These are phyloP conservation scores for Dovyalis caffra DNA, from an alignment of 345 rosid genomes.

Conservation along the genomic window DNA sequence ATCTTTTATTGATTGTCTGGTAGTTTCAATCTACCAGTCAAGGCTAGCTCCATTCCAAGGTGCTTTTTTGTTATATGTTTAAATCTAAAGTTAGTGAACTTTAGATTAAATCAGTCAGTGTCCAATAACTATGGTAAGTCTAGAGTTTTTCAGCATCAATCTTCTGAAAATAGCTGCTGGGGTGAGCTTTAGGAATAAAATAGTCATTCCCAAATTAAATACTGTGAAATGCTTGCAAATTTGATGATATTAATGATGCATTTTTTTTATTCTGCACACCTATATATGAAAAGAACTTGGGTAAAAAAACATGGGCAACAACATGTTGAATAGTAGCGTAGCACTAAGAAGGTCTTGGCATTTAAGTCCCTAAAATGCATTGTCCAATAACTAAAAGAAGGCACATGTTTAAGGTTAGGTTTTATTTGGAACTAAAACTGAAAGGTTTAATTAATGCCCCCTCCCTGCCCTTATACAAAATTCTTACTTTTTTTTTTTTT, in stretches of 20 bases:
- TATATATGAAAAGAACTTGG: background rate
- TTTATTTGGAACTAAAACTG: background rate
- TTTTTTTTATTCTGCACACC: background rate
- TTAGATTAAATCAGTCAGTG: no score
- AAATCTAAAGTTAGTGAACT: background rate
- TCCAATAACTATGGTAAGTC: background rate
- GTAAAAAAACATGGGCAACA: background rate
- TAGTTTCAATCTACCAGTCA: background rate
- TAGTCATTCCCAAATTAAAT: background rate
- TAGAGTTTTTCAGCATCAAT: background rate
- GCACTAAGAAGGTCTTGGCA: no score
- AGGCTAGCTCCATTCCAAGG: background rate
- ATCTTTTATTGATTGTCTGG: background rate
- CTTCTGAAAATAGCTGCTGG: background rate
- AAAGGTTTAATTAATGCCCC: background rate
- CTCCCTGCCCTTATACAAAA: background rate
- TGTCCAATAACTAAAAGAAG: no score
- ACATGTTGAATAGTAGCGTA: no score
- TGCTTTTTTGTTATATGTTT: no score
- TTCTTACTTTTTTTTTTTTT: background rate
- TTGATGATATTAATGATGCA: background rate
- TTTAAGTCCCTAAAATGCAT: no score
- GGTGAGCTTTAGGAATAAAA: background rate
- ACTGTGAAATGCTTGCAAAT: background rate
- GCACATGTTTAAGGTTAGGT: no score